Evolutionary conservation across 139 green algal genomes (phyloP).

Genomic region (Chlorella sp.): DNA sequence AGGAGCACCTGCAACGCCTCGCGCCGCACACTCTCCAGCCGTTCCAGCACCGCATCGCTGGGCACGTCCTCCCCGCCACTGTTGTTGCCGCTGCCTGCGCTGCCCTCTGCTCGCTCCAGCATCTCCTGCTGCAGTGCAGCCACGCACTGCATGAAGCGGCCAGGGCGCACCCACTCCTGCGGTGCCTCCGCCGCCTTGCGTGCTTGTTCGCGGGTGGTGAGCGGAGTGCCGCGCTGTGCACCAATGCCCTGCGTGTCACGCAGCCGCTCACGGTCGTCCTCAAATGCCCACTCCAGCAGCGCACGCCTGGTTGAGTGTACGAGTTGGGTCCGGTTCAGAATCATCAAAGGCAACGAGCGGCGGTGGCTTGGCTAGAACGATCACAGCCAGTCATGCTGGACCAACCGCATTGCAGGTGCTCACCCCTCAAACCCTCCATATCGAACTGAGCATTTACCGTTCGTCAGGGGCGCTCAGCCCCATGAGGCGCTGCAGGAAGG

Average conservation of each 20-base stretch:
- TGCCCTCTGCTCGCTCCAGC: neutral
- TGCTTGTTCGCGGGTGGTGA: constrained; percentile 1
- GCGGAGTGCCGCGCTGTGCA: neutral
- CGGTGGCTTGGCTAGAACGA: too few relatives aligned
- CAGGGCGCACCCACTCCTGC: constrained; percentile 30
- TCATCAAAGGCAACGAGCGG: too few relatives aligned
- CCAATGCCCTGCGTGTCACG: neutral
- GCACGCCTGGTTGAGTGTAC: neutral
- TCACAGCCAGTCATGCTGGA: too few relatives aligned
- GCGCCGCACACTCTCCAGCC: constrained; percentile 17
- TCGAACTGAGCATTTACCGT: neutral
- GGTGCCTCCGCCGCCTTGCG: neutral
- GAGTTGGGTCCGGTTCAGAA: too few relatives aligned
- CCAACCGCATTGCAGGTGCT: too few relatives aligned
- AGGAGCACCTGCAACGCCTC: constrained; percentile 2
- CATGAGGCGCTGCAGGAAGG: constrained; percentile 38
- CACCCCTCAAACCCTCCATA: too few relatives aligned
- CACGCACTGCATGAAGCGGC: constrained; percentile 32
- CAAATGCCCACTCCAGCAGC: constrained; percentile 16
- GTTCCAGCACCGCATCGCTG: neutral
- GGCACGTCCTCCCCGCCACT: neutral
- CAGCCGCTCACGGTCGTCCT: neutral
- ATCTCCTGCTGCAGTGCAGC: constrained; percentile 36
- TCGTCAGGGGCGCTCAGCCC: neutral
- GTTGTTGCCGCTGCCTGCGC: neutral